Evolutionary conservation across 1,284 basidiomycete species (phyloP).

Genomic region (Golubevia sp.): DNA sequence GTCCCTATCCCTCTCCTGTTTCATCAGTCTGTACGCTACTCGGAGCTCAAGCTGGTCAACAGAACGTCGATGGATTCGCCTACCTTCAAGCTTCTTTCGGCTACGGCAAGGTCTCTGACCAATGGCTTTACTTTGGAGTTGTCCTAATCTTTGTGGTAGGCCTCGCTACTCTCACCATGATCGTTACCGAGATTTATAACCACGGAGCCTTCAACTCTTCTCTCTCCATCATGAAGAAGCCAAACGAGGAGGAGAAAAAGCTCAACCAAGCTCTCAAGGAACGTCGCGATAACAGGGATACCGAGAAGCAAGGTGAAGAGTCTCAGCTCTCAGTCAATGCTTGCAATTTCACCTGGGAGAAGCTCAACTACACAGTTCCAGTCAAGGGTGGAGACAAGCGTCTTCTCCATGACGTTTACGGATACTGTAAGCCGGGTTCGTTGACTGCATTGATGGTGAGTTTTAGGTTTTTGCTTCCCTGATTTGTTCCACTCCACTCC

Average conservation of each 20-base stretch:
- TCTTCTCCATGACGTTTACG: constrained; percentile 42
- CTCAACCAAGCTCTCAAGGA: constrained; percentile 33
- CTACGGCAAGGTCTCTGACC: constrained; percentile 65
- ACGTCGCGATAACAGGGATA: constrained; percentile 19
- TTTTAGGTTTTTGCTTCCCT: too few relatives aligned
- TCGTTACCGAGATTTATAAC: constrained; percentile 22
- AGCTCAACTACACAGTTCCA: constrained; percentile 39
- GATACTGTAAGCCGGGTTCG: constrained; percentile 40
- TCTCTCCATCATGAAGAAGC: constrained; percentile 28
- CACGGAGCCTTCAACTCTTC: constrained; percentile 19
- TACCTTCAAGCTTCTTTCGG: constrained; percentile 68
- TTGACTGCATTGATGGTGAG: constrained; percentile 45
- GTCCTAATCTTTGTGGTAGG: constrained; percentile 34
- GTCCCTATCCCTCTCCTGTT: too few relatives aligned
- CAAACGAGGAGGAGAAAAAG: constrained; percentile 33
- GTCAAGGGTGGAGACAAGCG: constrained; percentile 42
- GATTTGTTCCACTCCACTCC: too few relatives aligned
- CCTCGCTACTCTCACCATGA: constrained; percentile 20
- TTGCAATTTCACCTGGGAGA: constrained; percentile 52
- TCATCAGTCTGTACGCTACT: constrained; percentile 64
- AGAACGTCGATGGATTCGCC: constrained; percentile 64
- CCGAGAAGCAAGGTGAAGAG: constrained; percentile 7
- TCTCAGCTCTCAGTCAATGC: constrained; percentile 22
- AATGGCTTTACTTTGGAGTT: constrained; percentile 40
- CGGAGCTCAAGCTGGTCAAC: constrained; percentile 62